Base-by-base conservation (phyloP, 2,329 filamentous ascomycete species). In the Waltergamsia citrina region DNA sequence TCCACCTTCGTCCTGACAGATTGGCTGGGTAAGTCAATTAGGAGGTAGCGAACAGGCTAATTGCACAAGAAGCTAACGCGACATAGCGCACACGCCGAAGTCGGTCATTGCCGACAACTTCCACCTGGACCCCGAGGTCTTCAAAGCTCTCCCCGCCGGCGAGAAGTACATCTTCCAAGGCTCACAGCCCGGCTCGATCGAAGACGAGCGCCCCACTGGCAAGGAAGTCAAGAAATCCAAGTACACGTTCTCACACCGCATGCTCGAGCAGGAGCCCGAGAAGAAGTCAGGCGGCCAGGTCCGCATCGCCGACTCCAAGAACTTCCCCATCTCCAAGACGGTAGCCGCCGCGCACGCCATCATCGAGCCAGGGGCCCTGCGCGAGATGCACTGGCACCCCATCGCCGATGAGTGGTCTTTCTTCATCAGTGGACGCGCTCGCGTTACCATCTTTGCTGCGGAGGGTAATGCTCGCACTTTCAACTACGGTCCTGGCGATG, bases 381-480 rank as follows among this genome's bases (percentile, higher is more conserved):
- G 82, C 8, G 82, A 86, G 59, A 85, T 88, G 68, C 83, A 88
- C 61, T 88, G 83, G 83, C 83, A 88, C 49, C 81, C 81, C 1
- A 77, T 74, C 29, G 81, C 81, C 10, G 83, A 87, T 47, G 82
- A 87, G 53, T 88, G 82, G 82, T 82, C 76, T 6, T 88, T 83
- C 56, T 86, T 88, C 62, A 73, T 88, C 51, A 59, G 61, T 18
- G 84, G 84, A 0, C 73, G 74, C 26, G 84, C 80, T 0, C 71
- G 83, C 21, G 72, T 86, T 11, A 87, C 82, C 11, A 71, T 88
- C 43, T 88, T 87, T 49, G 79, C 73, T 0, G 69, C 81, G 3
- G 72, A 81, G 44, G 74, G 77, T 19, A 74, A 64, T 16, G 81
- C 82, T 0, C 67, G 81, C 17, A 88, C 83, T 0, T 88, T 88